phyloP scores from a whole-genome alignment of 305 asterid genomes.

The Fraxinus albicans region DNA sequence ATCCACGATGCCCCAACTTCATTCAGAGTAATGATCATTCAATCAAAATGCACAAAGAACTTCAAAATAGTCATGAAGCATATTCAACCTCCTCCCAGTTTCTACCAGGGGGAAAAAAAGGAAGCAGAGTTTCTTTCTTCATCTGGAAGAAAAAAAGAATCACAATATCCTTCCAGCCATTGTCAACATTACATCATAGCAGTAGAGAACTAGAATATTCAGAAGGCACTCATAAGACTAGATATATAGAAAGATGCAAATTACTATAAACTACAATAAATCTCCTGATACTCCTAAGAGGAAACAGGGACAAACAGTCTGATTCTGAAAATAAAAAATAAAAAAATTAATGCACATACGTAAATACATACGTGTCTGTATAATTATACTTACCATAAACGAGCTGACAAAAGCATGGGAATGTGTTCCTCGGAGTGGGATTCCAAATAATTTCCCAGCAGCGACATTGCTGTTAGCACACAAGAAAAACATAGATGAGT shows the following conservation, averaged over 20 bases:
- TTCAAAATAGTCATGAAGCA: conserved; percentile 8
- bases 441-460: conserved; percentile 96
- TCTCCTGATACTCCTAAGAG: background rate
- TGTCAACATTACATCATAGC: background rate
- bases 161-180: background rate
- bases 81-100: conserved; percentile 1
- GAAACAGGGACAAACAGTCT: background rate
- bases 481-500: conserved; percentile 21
- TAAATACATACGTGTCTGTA: background rate
- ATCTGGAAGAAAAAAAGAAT: background rate
- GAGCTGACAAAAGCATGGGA: conserved; percentile 99
- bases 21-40: background rate
- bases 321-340: background rate
- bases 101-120: background rate
- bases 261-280: conserved; percentile 5
- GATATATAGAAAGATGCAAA: conserved; percentile 6
- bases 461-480: conserved; percentile 80
- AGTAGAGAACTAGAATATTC: background rate
- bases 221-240: background rate
- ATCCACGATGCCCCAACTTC: conserved; percentile 1
- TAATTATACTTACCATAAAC: conserved; percentile 64
- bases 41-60: background rate
- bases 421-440: conserved; percentile 99
- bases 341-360: background rate
- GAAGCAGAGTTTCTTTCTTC: background rate